Conservation (phyloP, 2,329 filamentous ascomycete genomes). For the Fusarium protoensiforme region DNA sequence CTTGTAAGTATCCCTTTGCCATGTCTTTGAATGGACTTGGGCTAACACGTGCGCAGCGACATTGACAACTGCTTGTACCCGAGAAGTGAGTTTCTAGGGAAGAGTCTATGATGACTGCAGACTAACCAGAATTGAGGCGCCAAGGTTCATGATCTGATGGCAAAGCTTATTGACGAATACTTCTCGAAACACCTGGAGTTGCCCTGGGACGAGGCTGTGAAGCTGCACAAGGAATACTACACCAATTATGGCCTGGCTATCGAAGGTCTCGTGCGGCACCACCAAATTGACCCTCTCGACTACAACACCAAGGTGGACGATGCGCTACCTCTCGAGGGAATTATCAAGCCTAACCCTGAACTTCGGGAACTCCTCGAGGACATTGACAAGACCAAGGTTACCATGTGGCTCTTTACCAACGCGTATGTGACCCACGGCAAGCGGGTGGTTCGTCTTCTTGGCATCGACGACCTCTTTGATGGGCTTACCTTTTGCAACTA, state of each 20-base stretch:
- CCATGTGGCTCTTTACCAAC: constrained; percentile 95
- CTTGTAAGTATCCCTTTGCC: constrained; percentile 48
- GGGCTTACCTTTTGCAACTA: constrained; percentile 98
- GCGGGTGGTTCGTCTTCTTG: constrained; percentile 82
- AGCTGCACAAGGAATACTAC: constrained; percentile 93
- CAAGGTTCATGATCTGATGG: constrained; percentile 91
- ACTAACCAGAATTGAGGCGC: constrained; percentile 60
- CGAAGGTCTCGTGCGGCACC: constrained; percentile 91
- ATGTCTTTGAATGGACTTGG: not conserved
- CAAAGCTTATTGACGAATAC: constrained; percentile 77
- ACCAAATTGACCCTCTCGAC: constrained; percentile 93
- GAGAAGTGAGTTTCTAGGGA: constrained; percentile 69
- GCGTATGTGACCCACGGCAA: constrained; percentile 91
- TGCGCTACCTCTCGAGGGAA: constrained; percentile 84
- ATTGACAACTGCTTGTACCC: constrained; percentile 99
- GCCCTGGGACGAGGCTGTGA: constrained; percentile 79
- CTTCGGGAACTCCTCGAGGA: constrained; percentile 82
- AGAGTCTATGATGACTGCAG: not conserved
- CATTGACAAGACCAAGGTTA: constrained; percentile 86
- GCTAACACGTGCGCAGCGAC: constrained; percentile 71
- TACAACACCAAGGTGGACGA: constrained; percentile 97
- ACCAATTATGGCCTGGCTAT: constrained; percentile 97
- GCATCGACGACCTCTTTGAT: constrained; percentile 89
- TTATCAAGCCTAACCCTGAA: constrained; percentile 82
- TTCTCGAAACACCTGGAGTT: constrained; percentile 78